Percentiles rank a stretch among this genome's conserved stretches.
Evolutionary conservation across 352 stramenopile genomes (phyloP).

Genomic region (Peronospora destructor): DNA sequence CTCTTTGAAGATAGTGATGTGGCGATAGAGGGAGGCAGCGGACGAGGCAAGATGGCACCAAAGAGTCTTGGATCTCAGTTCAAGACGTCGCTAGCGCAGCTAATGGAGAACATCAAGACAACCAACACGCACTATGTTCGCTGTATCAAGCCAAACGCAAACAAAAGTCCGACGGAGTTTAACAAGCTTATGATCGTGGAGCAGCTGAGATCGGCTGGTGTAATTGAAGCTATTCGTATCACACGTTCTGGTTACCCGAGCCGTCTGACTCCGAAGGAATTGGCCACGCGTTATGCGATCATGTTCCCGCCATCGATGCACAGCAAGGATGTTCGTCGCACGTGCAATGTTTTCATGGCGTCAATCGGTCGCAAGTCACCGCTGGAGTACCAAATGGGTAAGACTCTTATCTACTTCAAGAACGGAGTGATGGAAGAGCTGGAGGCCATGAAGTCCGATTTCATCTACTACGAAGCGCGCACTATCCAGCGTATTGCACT

Average conservation of each 20-base stretch:
- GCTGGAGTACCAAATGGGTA: constrained; percentile 87
- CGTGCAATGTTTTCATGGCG: constrained; percentile 74
- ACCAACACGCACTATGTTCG: constrained; percentile 86
- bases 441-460: constrained; percentile 90
- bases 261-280: constrained; percentile 83
- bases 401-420: constrained; percentile 95
- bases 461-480: constrained; percentile 87
- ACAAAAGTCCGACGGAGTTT: constrained; percentile 82
- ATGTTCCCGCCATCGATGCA: constrained; percentile 88
- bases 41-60: constrained; percentile 44
- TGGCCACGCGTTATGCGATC: constrained; percentile 79
- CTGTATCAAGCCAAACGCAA: constrained; percentile 86
- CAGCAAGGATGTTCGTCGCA: constrained; percentile 66
- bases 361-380: constrained; percentile 78
- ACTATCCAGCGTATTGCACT: constrained; percentile 77
- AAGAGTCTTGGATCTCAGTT: constrained; percentile 84
- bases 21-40: constrained; percentile 28
- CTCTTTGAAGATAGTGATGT: constrained; percentile 69
- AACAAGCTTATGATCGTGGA: constrained; percentile 89
- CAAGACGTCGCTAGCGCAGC: constrained; percentile 68
- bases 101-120: constrained; percentile 84
- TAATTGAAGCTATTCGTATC: constrained; percentile 90
- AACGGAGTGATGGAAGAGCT: constrained; percentile 92
- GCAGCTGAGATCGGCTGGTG: constrained; percentile 86
- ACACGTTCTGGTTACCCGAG: constrained; percentile 86